phyloP scores from a whole-genome alignment of 495 filamentous ascomycete species.

The Tuber aestivum region DNA sequence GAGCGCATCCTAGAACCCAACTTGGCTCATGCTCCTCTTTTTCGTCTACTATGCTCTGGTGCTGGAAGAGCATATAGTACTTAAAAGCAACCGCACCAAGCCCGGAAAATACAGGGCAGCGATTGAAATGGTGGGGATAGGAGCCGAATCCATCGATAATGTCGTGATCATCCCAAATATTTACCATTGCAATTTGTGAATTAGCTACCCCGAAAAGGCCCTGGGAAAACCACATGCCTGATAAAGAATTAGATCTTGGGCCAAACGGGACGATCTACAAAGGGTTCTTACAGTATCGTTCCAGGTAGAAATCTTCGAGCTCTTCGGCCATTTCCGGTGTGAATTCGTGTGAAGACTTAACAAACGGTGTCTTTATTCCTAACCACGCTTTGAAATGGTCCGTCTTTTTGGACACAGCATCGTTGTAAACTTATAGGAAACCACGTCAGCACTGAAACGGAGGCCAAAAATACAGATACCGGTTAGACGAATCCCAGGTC shows the following conservation, averaged over 20 bases:
- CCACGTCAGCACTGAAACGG: background rate
- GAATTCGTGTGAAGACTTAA: conserved; percentile 70
- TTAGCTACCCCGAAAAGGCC: conserved; percentile 87
- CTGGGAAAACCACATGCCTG: conserved; percentile 79
- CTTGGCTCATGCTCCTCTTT: conserved; percentile 76
- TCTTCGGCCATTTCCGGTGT: conserved; percentile 73
- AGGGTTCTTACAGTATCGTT: conserved; percentile 60
- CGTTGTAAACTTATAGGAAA: conserved; percentile 64
- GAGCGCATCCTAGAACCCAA: conserved; percentile 73
- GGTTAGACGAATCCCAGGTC: background rate
- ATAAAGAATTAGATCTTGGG: conserved; percentile 9
- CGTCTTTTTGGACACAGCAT: conserved; percentile 68
- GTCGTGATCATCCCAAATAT: conserved; percentile 97
- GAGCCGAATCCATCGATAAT: conserved; percentile 96
- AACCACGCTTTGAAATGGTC: conserved; percentile 74
- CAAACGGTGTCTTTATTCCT: conserved; percentile 67
- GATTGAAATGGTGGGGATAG: conserved; percentile 87
- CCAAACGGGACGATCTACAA: conserved; percentile 9
- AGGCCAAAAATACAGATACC: background rate
- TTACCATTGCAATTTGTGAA: conserved; percentile 95
- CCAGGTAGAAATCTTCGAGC: conserved; percentile 76
- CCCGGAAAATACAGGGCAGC: conserved; percentile 80
- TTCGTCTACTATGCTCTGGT: conserved; percentile 78
- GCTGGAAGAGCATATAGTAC: conserved; percentile 97
- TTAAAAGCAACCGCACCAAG: conserved; percentile 90